A percentile compares a stretch with the other conserved stretches of the same genome.
Conservation (phyloP, 768 basidiomycete species). For the Strobilomyces echinocephalus region DNA sequence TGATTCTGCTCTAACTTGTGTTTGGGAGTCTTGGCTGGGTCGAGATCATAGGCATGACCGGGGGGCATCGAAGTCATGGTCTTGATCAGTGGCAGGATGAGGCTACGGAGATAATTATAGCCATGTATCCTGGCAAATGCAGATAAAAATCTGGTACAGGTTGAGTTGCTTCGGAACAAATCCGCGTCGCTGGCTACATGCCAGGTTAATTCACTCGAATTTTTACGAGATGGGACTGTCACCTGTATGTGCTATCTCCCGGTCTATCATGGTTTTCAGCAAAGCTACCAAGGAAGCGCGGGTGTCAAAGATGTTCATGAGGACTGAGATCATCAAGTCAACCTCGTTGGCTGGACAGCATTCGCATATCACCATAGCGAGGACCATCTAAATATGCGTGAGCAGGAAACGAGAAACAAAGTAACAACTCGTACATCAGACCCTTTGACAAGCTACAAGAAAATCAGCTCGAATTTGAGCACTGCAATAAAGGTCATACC, state of each 20-base stretch:
- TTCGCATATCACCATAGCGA: conserved; percentile 85
- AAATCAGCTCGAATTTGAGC: conserved; percentile 3
- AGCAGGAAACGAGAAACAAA: conserved; percentile 1
- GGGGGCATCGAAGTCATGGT: conserved; percentile 68
- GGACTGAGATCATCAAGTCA: conserved; percentile 78
- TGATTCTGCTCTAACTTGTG: conserved; percentile 66
- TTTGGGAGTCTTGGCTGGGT: conserved; percentile 55
- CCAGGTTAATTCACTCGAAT: conserved; percentile 1
- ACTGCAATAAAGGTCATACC: conserved; percentile 35
- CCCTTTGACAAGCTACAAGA: conserved; percentile 62
- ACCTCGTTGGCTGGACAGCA: conserved; percentile 75
- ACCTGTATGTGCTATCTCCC: conserved; percentile 80
- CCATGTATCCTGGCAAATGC: conserved; percentile 87
- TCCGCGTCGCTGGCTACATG: conserved; percentile 67
- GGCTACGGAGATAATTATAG: conserved; percentile 81
- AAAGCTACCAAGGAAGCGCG: conserved; percentile 65
- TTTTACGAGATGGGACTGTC: conserved; percentile 8
- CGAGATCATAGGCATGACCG: conserved; percentile 74
- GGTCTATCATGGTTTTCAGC: conserved; percentile 79
- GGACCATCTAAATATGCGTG: conserved; percentile 49
- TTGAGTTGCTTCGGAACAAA: conserved; percentile 86
- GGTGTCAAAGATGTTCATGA: conserved; percentile 84
- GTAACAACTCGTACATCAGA: conserved; percentile 51
- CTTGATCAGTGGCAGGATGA: conserved; percentile 73
- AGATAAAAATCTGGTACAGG: conserved; percentile 81